Percentiles rank a stretch among this genome's conserved stretches.
These are phyloP conservation scores for Colletotrichum shisoi DNA, from an alignment of 2,329 filamentous ascomycete genomes.

Conservation along the genomic window DNA sequence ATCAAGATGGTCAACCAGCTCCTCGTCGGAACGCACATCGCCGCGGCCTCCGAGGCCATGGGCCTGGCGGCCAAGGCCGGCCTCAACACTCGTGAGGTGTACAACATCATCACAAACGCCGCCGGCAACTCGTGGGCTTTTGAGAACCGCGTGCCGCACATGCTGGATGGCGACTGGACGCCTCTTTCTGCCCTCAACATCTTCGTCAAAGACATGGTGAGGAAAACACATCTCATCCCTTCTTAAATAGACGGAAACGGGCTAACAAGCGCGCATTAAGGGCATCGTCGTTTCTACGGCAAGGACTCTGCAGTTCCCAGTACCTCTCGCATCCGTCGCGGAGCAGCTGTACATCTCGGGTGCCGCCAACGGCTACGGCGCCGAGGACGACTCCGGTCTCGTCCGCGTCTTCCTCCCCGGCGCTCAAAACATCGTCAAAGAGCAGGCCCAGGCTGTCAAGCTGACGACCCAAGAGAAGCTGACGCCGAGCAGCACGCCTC, in stretches of 20 bases:
- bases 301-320: conserved; percentile 46
- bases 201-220: conserved; percentile 50
- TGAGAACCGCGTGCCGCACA: conserved; percentile 62
- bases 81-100: conserved; percentile 51
- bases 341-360: conserved; percentile 48
- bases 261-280: conserved; percentile 19
- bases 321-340: conserved; percentile 48
- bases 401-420: conserved; percentile 43
- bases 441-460: conserved; percentile 38
- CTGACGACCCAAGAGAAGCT: conserved; percentile 24
- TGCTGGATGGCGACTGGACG: conserved; percentile 59
- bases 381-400: conserved; percentile 44
- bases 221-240: conserved; percentile 3
- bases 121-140: conserved; percentile 61
- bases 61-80: conserved; percentile 59
- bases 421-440: conserved; percentile 35
- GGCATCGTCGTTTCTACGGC: conserved; percentile 46
- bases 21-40: conserved; percentile 60
- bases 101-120: conserved; percentile 45
- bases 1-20: conserved; percentile 64
- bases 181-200: conserved; percentile 49
- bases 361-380: conserved; percentile 44
- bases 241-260: not conserved
- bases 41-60: conserved; percentile 61
- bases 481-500: conserved; percentile 40